Conservation (phyloP, 495 filamentous ascomycete genomes). For the Neurospora hispaniola region DNA sequence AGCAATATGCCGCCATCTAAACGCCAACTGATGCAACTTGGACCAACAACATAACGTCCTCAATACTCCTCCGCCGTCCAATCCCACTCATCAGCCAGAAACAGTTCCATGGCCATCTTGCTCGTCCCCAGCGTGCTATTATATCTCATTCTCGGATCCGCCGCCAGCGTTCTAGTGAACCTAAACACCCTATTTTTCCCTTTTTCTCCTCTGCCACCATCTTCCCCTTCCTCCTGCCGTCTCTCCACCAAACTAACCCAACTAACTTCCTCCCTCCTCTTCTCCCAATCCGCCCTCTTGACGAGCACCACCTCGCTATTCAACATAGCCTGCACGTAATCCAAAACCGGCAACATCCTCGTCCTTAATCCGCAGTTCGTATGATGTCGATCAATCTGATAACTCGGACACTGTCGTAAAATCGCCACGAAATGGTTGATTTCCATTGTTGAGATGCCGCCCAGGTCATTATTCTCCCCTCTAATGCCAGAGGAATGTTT, state of each 20-base stretch:
- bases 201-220: constrained; percentile 3
- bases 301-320: constrained; percentile 35
- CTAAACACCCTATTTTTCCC: constrained; percentile 19
- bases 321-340: constrained; percentile 48
- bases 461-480: neutral
- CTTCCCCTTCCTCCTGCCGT: neutral
- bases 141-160: constrained; percentile 30
- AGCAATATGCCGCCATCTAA: neutral
- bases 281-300: constrained; percentile 34
- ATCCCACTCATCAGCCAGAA: constrained; percentile 48
- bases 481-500: neutral
- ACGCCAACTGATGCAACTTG: neutral
- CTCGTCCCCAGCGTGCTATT: constrained; percentile 30
- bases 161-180: constrained; percentile 28
- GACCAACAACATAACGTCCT: neutral
- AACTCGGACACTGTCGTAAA: constrained; percentile 48
- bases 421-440: constrained; percentile 25
- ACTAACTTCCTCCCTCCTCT: constrained; percentile 17
- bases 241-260: constrained; percentile 19
- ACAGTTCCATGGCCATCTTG: constrained; percentile 38
- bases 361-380: constrained; percentile 65
- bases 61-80: constrained; percentile 41
- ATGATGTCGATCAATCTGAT: constrained; percentile 72
- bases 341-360: constrained; percentile 55
- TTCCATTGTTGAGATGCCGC: constrained; percentile 23